Percentiles rank a stretch among this genome's conserved stretches.
Evolutionary conservation across 306 rosid species (phyloP).

Genomic region (Purshia tridentata): DNA sequence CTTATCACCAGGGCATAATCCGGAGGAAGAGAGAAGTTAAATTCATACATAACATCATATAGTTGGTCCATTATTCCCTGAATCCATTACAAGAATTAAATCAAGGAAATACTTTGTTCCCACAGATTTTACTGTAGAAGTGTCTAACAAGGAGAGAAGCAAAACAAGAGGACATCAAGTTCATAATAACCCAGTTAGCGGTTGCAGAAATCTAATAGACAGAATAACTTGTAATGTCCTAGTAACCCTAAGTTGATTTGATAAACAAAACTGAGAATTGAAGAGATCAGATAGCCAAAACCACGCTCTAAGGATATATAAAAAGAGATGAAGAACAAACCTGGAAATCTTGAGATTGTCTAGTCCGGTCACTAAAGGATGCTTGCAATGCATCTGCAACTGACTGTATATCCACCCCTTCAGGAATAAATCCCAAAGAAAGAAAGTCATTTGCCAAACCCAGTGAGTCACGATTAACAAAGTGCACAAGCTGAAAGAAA

Average conservation of each 20-base stretch:
- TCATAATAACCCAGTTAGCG: not conserved
- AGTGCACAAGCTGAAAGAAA: slow-evolving; percentile 95
- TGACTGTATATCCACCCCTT: slow-evolving; percentile 61
- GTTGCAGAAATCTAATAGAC: not conserved
- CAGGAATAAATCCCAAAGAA: slow-evolving; percentile 95
- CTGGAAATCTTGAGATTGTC: slow-evolving; percentile 90
- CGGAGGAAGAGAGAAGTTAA: slow-evolving; percentile 90
- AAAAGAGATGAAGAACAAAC: slow-evolving; percentile 37
- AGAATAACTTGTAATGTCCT: not conserved
- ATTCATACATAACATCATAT: slow-evolving; percentile 80
- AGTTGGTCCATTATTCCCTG: slow-evolving; percentile 93
- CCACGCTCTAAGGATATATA: slow-evolving; percentile 10
- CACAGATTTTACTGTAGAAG: not conserved
- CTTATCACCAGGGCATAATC: slow-evolving; percentile 95
- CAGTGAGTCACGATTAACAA: slow-evolving; percentile 90
- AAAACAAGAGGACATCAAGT: not conserved
- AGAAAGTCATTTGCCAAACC: slow-evolving; percentile 97
- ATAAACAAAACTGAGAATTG: not conserved
- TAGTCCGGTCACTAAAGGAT: slow-evolving; percentile 53
- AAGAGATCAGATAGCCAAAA: slow-evolving; percentile 4
- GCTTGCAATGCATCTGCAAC: slow-evolving; percentile 72
- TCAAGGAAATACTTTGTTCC: not conserved
- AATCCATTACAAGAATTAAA: slow-evolving; percentile 39
- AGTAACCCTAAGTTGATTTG: not conserved
- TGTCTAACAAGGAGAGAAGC: not conserved